These are phyloP conservation scores for Alternaria atra DNA, from an alignment of 2,329 filamentous ascomycete species.

Conservation along the genomic window DNA sequence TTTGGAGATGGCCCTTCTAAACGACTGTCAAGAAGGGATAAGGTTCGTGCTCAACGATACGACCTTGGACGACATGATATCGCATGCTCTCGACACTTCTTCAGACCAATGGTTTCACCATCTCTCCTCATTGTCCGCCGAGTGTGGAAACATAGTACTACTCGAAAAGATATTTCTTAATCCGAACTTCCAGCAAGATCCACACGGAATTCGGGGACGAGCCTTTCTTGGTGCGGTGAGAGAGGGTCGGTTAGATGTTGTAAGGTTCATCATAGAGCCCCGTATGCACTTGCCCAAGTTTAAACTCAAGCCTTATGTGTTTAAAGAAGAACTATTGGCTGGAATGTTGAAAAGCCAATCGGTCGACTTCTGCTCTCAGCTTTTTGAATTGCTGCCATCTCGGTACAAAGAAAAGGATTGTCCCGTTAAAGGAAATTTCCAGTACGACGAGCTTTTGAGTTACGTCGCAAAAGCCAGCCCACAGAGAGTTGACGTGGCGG, in stretches of 20 bases:
- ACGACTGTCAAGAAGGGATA: neutral
- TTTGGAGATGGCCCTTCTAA: neutral
- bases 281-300: neutral
- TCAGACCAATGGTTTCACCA: neutral
- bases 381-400: neutral
- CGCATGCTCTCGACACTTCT: neutral
- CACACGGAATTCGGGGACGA: too few species aligned
- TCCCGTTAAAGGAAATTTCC: too few species aligned
- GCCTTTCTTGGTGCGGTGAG: neutral
- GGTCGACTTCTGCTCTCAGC: slow-evolving; percentile 1
- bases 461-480: neutral
- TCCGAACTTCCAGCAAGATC: neutral
- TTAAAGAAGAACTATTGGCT: neutral
- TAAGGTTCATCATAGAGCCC: neutral
- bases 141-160: neutral
- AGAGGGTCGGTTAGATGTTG: neutral
- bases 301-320: too few species aligned
- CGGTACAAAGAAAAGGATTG: neutral
- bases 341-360: slow-evolving; percentile 1
- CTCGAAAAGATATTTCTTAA: neutral
- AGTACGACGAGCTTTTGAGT: neutral
- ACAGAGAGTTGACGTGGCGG: slow-evolving; percentile 9
- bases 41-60: neutral
- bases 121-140: neutral
- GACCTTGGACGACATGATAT: neutral